These are phyloP conservation scores for Uronychia binucleata DNA, from an alignment of 73 alveolate genomes.

Conservation along the genomic window DNA sequence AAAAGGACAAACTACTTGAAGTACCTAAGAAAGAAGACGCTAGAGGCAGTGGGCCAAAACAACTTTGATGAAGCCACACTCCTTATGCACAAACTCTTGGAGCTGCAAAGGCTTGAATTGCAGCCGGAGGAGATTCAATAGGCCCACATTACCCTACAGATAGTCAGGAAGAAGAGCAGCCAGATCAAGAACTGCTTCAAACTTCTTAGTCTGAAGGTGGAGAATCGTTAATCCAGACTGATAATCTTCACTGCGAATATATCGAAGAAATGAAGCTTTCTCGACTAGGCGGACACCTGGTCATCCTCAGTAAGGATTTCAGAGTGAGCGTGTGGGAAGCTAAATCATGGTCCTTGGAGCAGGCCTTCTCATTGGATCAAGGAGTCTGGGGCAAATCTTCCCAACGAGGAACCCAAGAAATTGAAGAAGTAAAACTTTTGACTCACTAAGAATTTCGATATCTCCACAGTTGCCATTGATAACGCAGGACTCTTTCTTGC, in stretches of 20 bases:
- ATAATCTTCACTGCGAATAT: background rate
- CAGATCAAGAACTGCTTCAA: background rate
- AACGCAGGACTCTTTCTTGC: slow-evolving; percentile 14
- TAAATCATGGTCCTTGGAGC: background rate
- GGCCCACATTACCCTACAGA: background rate
- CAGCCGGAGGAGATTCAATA: too few relatives aligned
- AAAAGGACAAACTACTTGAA: background rate
- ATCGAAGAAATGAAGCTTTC: slow-evolving; percentile 40
- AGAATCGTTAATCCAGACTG: background rate
- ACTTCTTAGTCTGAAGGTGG: background rate
- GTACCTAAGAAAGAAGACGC: background rate
- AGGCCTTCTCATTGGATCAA: slow-evolving; percentile 20
- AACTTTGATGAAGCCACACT: background rate
- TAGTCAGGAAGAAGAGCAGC: background rate
- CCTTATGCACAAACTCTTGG: background rate
- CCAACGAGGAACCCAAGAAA: slow-evolving; percentile 2
- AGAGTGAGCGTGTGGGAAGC: slow-evolving; percentile 40
- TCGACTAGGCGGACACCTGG: slow-evolving; percentile 10
- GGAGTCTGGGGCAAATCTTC: slow-evolving; percentile 10
- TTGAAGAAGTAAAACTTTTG: slow-evolving; percentile 1
- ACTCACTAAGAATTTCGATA: slow-evolving; percentile 20
- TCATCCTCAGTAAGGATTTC: slow-evolving; percentile 27
- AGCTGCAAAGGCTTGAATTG: background rate
- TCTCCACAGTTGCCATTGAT: slow-evolving; percentile 9
- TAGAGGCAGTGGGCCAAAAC: background rate